Conservation (phyloP, 2,329 filamentous ascomycete genomes). For the Pezicula radicicola region DNA sequence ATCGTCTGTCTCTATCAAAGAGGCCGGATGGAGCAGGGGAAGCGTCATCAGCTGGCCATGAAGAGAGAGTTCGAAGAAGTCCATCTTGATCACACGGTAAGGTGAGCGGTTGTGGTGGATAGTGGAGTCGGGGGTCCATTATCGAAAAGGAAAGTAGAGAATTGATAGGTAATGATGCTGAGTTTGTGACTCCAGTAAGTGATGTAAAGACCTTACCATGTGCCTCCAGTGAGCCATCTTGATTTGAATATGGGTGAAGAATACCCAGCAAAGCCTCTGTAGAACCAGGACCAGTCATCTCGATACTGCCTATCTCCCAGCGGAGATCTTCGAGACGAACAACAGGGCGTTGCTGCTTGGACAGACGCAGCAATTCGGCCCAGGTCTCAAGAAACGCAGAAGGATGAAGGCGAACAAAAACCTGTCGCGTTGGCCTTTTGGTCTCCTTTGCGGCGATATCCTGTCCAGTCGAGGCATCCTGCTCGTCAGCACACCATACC, state of each 20-base stretch:
- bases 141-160: constrained; percentile 70
- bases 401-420: constrained; percentile 78
- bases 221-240: constrained; percentile 29
- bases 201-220: constrained; percentile 49
- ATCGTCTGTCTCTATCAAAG: constrained; percentile 66
- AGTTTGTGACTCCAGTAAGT: constrained; percentile 60
- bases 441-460: constrained; percentile 34
- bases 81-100: constrained; percentile 34
- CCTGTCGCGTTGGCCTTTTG: constrained; percentile 28
- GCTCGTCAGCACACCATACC: constrained; percentile 60
- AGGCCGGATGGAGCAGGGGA: constrained; percentile 47
- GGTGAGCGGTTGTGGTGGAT: constrained; percentile 63
- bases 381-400: constrained; percentile 69
- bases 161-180: constrained; percentile 66
- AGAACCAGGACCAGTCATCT: constrained; percentile 69
- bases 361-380: constrained; percentile 54
- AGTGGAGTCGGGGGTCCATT: constrained; percentile 75
- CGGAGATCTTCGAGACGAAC: constrained; percentile 64
- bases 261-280: constrained; percentile 74
- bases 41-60: constrained; percentile 66
- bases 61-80: constrained; percentile 58
- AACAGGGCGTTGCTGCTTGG: constrained; percentile 59
- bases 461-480: constrained; percentile 14
- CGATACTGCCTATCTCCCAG: constrained; percentile 71
- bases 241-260: constrained; percentile 49